Base-by-base conservation (phyloP, 768 basidiomycete species). In the Royoungia palumana region DNA sequence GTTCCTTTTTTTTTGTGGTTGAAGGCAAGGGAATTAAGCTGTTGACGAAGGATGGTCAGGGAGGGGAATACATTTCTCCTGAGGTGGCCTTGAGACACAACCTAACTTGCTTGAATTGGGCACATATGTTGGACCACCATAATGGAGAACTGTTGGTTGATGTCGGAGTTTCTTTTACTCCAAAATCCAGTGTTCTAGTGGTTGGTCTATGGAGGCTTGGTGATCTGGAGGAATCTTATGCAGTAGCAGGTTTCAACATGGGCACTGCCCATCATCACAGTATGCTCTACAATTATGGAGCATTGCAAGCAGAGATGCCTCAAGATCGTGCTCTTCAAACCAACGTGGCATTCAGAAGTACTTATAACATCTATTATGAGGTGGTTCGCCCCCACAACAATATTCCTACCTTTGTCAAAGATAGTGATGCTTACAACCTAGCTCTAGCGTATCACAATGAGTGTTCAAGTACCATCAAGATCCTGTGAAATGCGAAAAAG, bases 321-420 rank as follows among this genome's bases (percentile, higher is more conserved):
- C 27, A 52, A 22, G 45, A 56, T 6, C 17, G 35, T 32, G 48
- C 20, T 0, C 30, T 34, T 1, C 47, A 52, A 2, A 54, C 45
- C 0, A 58, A 61, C 11, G 11, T 57, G 2, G 24, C 44, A 1
- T 61, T 60, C 38, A 8, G 39, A 22, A 58, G 21, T 27, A 40
- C 53, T 5, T 61, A 61, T 47, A 60, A 60, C 7, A 51, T 60
- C 8, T 41, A 35, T 12, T 60, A 58, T 41, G 53, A 61, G 32
- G 49, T 32, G 0, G 22, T 57, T 3, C 27, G 32, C 4, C 37
- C 57, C 3, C 45, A 39, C 41, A 40, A 48, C 42, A 56, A 50
- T 21, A 19, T 4, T 3, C 48, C 49, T 5, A 45, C 38, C 10
- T 54, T 54, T 42, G 43, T 5, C 10, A 25, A 24, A 13, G 52